Percentiles rank a stretch among this genome's conserved stretches.
Conservation (phyloP, 2,329 filamentous ascomycete genomes). For the Eutypa lata region DNA sequence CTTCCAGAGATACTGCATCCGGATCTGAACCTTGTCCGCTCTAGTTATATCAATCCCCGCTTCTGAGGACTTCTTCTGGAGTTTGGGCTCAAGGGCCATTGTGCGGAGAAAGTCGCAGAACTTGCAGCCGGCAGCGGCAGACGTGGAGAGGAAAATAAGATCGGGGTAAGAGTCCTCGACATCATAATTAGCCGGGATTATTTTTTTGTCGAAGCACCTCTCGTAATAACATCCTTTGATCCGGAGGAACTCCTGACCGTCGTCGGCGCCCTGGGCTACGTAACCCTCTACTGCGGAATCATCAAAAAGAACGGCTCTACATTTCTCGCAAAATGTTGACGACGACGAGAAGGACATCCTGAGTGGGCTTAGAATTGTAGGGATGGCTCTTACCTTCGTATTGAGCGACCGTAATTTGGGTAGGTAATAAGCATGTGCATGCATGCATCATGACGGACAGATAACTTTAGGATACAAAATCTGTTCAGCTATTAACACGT, state of each 20-base stretch:
- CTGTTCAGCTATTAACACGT: no score
- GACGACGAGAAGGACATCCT: not conserved
- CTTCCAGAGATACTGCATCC: no score
- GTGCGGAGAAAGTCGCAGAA: slow-evolving; percentile 1
- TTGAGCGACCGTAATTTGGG: no score
- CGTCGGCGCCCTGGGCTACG: not conserved
- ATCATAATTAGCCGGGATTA: not conserved
- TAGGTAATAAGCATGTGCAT: no score
- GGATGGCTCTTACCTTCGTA: no score
- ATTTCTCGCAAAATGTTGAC: not conserved
- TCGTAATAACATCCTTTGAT: no score
- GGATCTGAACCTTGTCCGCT: no score
- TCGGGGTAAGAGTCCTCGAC: slow-evolving; percentile 1
- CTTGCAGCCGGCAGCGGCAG: slow-evolving; percentile 1
- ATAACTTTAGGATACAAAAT: no score
- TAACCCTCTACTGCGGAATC: slow-evolving; percentile 1
- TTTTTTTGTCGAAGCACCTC: not conserved
- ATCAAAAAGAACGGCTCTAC: slow-evolving; percentile 4
- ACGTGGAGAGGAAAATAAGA: not conserved
- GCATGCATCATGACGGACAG: no score
- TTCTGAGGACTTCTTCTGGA: no score
- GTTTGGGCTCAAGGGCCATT: not conserved
- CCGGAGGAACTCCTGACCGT: not conserved
- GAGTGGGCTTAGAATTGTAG: no score
- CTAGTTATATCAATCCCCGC: no score